Evolutionary conservation across 495 filamentous ascomycete genomes (phyloP), one percentile per base, ranked within the genome.

Genomic region (Entonaema liquescens): DNA sequence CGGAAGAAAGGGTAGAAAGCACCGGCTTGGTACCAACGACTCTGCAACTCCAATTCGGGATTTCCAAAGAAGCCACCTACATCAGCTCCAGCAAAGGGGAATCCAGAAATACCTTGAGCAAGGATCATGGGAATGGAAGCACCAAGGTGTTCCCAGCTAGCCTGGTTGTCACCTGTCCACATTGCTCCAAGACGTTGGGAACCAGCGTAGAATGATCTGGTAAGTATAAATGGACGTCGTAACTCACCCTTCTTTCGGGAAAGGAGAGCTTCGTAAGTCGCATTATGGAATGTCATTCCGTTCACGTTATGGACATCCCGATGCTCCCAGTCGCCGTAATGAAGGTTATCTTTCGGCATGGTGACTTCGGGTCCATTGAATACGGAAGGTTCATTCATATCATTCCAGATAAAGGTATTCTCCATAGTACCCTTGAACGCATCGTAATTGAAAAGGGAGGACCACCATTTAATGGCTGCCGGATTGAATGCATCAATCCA

Each of bases 1-100:
- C 95, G 91, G 91, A 98, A 97, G 86, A 98, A 99, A 21, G 95
- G 95, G 78, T 98, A 98, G 88, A 97, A 99, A 42, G 93, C 93
- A 59, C 95, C 96, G 40, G 93, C 88, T 79, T 99, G 95, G 79
- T 97, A 99, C 95, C 96, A 99, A 29, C 95, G 89, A 4, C 92
- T 92, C 58, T 95, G 84, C 7, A 99, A 88, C 60, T 98, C 94
- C 75, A 93, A 93, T 66, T 89, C 89, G 0, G 95, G 95, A 79
- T 99, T 97, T 55, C 95, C 93, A 74, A 99, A 99, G 87, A 99
- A 99, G 36, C 95, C 95, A 36, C 95, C 96, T 15, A 99, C 95
- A 78, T 99, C 95, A 21, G 95, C 95, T 35, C 95, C 96, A 7
- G 94, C 87, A 72, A 98, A 98, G 15, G 95, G 95, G 82, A 92